Base-by-base conservation (phyloP, 192 early-diverging fungal genomes). In the Powellomyces hirtus region DNA sequence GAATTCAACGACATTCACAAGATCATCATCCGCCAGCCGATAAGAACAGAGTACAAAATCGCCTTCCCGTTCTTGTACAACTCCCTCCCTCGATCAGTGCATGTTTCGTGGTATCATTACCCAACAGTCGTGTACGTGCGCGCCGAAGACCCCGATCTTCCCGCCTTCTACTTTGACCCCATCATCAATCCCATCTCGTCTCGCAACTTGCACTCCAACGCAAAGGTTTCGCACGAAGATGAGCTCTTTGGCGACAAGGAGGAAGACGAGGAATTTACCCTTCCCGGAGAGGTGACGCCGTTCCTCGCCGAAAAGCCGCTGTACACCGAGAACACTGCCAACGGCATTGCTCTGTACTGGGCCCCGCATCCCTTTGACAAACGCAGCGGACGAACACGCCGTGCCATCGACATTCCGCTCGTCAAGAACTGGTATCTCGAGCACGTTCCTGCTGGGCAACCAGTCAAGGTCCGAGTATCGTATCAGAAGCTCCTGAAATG, bases 1-100 rank as follows among this genome's bases (percentile, higher is more conserved):
- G 97, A 99, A 76, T 99, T 99, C 79, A 99, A 99, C 81, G 97
- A 99, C 73, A 98, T 99, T 83, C 94, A 95, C 90, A 99, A 99
- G 80, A 94, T 99, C 66, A 99, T 99, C 62, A 97, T 99, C 60
- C 91, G 97, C 45, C 95, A 99, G 73, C 95, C 95, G 24, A 91
- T 99, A 62, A 90, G 97, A 51, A 96, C 97, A 42, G 97, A 99
- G 81, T 98, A 99, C 85, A 96, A 95, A 74, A 91, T 99, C 38
- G 97, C 97, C 1, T 99, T 96, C 78, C 97, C 97, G 56, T 96
- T 92, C 73, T 79, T 99, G 46, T 99, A 98, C 83, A 99, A 99
- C 82, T 96, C 93, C 22, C 81, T 94, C 14, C 96, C 96, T 18
- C 90, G 97, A 40, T 89, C 91, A 26, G 95, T 99, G 4, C 92